Evolutionary conservation across 2,329 filamentous ascomycete species (phyloP).

Genomic region (Aaosphaeria pasadenensis): DNA sequence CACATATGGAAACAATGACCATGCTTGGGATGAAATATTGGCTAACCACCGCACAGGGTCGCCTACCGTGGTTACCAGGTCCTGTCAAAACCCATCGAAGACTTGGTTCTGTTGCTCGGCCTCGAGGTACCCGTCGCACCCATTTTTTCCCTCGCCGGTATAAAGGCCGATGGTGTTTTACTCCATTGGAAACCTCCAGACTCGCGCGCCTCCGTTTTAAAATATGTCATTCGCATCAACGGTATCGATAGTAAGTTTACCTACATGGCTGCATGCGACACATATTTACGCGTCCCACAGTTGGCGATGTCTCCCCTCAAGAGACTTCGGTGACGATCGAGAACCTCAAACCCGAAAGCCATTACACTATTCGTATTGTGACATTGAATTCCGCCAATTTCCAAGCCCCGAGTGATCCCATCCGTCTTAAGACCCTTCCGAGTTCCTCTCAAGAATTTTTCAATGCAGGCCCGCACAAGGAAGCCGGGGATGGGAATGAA

Average conservation of each 20-base stretch:
- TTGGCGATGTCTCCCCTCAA: conserved; percentile 77
- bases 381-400: conserved; percentile 91
- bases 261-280: background rate
- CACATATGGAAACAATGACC: background rate
- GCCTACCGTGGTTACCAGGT: conserved; percentile 84
- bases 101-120: conserved; percentile 85
- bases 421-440: conserved; percentile 72
- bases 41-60: conserved; percentile 56
- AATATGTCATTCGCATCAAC: conserved; percentile 91
- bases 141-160: conserved; percentile 84
- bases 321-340: conserved; percentile 91
- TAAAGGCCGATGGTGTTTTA: conserved; percentile 81
- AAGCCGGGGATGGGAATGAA: conserved; percentile 23
- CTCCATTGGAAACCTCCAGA: conserved; percentile 85
- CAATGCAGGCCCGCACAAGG: conserved; percentile 52
- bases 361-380: conserved; percentile 91
- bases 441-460: conserved; percentile 44
- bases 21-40: too few relatives aligned
- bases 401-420: conserved; percentile 80
- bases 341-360: conserved; percentile 79
- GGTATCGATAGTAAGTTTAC: conserved; percentile 72
- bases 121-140: conserved; percentile 91
- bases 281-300: conserved; percentile 42
- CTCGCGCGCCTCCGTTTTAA: conserved; percentile 66
- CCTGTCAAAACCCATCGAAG: conserved; percentile 83